Evolutionary conservation across 2,329 filamentous ascomycete species (phyloP).

Genomic region (Zymoseptoria passerinii): DNA sequence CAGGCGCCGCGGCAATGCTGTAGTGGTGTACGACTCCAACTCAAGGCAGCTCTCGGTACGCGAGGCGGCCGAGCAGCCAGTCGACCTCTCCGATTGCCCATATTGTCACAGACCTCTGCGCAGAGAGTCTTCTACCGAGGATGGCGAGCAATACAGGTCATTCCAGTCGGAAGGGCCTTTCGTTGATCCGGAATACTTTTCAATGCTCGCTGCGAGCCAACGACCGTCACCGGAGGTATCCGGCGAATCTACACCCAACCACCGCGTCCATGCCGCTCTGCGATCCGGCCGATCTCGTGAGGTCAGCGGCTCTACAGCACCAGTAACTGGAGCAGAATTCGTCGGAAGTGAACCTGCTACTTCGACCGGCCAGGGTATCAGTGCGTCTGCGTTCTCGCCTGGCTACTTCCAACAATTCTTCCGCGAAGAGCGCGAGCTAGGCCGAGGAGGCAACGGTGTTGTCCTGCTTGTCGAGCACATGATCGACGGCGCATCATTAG

Average conservation of each 20-base stretch:
- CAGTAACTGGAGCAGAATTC: constrained; percentile 45
- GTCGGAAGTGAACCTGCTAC: constrained; percentile 38
- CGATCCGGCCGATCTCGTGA: constrained; percentile 27
- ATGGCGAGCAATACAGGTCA: constrained; percentile 30
- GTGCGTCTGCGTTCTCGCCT: constrained; percentile 76
- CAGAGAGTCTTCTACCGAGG: constrained; percentile 32
- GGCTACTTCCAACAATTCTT: constrained; percentile 94
- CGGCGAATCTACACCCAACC: constrained; percentile 31
- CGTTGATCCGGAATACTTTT: constrained; percentile 89
- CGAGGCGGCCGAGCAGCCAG: constrained; percentile 45
- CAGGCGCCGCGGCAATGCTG: constrained; percentile 84
- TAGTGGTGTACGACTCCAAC: constrained; percentile 81
- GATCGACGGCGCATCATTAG: constrained; percentile 78
- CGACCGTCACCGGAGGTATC: constrained; percentile 38
- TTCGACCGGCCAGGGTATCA: constrained; percentile 57
- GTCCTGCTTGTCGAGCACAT: constrained; percentile 90
- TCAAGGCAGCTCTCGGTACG: constrained; percentile 81
- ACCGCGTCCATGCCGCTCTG: constrained; percentile 35
- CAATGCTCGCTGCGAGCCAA: constrained; percentile 64
- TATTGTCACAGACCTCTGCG: constrained; percentile 71
- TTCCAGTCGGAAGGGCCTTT: constrained; percentile 51
- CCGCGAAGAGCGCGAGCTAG: constrained; percentile 76
- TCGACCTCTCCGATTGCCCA: constrained; percentile 69
- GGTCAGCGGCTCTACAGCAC: constrained; percentile 23
- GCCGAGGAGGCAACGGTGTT: constrained; percentile 86